A percentile compares a stretch with the other conserved stretches of the same genome.
phyloP scores from a whole-genome alignment of 108 stramenopile species.

The Mediolabrus comicus region DNA sequence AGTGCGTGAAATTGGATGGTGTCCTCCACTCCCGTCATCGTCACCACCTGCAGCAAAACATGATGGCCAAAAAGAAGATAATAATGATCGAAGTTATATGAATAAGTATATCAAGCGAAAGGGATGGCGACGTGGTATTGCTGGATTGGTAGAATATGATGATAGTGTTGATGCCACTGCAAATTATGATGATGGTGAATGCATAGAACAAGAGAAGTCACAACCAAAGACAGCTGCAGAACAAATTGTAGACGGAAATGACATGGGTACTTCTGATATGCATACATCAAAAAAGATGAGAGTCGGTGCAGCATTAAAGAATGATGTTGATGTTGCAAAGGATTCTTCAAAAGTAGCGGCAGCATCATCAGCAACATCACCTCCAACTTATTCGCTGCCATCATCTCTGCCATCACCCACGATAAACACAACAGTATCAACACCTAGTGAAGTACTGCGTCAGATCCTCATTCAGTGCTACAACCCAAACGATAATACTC shows the following conservation, averaged over 20 bases:
- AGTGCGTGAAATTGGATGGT: slow-evolving; percentile 71
- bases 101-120: background rate
- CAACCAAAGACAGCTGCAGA: background rate
- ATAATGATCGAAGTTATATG: background rate
- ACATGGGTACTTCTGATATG: background rate
- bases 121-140: slow-evolving; percentile 12
- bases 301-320: background rate
- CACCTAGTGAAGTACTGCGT: slow-evolving; percentile 12
- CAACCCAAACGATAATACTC: background rate
- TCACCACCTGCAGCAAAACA: background rate
- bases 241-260: background rate
- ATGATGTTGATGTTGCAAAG: background rate
- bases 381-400: background rate
- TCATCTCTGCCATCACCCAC: background rate
- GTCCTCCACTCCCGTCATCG: background rate
- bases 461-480: slow-evolving; percentile 6
- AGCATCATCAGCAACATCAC: background rate
- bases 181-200: background rate
- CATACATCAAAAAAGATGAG: background rate
- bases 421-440: background rate
- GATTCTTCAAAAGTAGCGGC: background rate
- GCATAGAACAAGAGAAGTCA: background rate
- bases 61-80: background rate
- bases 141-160: background rate
- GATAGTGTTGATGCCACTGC: background rate